These are phyloP conservation scores for Datisca glomerata DNA, from an alignment of 306 rosid genomes.

Conservation along the genomic window DNA sequence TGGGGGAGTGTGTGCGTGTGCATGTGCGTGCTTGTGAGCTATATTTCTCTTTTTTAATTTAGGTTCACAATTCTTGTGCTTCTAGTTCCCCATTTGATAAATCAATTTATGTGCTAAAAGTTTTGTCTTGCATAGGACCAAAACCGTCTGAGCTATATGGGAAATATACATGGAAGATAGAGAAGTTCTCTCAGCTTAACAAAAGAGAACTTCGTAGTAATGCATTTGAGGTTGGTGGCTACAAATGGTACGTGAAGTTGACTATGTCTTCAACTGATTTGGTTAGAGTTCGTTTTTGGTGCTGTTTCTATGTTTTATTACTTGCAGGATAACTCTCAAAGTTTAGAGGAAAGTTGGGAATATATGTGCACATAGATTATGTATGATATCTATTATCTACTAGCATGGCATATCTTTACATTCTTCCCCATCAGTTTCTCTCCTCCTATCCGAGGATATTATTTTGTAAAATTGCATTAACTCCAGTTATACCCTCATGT, in stretches of 20 bases:
- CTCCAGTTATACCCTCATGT: no score
- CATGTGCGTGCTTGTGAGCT: neutral
- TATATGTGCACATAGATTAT: no score
- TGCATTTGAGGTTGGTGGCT: conserved; percentile 95
- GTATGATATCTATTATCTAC: no score
- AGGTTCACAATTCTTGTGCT: no score
- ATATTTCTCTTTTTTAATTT: conserved; percentile 2
- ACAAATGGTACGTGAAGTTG: conserved; percentile 67
- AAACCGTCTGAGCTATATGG: conserved; percentile 85
- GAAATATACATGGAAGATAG: conserved; percentile 94
- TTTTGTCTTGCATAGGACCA: conserved; percentile 38
- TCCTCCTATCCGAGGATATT: no score
- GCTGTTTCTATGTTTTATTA: no score
- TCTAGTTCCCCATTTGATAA: neutral
- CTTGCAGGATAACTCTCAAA: no score
- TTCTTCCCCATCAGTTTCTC: no score
- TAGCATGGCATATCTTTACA: no score
- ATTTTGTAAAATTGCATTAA: no score
- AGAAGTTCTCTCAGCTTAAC: conserved; percentile 89
- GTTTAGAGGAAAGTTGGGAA: no score
- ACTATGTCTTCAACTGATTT: neutral
- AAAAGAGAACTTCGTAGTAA: conserved; percentile 96
- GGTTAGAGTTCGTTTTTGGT: neutral
- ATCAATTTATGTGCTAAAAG: conserved; percentile 6
- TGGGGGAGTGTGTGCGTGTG: neutral